These are phyloP conservation scores for Eudorina sp. DNA, from an alignment of 139 green algal species.

Conservation along the genomic window DNA sequence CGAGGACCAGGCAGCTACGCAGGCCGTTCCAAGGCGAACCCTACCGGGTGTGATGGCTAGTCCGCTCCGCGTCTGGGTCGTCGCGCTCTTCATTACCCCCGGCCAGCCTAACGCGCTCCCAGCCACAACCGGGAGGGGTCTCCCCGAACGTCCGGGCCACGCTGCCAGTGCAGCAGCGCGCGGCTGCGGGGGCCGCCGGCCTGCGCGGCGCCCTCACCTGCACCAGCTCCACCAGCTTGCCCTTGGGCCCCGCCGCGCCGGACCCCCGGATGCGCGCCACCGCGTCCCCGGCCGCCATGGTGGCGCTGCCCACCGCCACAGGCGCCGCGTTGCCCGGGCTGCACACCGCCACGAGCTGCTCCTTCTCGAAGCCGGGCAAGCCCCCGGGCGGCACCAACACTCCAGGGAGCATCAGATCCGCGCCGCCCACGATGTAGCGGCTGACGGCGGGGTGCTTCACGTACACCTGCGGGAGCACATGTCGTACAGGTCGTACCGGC, in stretches of 20 bases:
- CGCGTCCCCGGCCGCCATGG: conserved; percentile 56
- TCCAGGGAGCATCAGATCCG: conserved; percentile 82
- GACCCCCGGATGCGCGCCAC: not conserved
- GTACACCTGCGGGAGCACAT: conserved; percentile 44
- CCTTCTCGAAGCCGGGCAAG: conserved; percentile 52
- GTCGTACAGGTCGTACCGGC: no score
- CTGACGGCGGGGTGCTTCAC: conserved; percentile 75
- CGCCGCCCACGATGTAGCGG: conserved; percentile 70
- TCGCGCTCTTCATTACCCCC: no score
- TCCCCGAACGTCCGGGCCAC: no score
- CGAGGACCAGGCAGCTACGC: no score
- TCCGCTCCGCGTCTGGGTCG: no score
- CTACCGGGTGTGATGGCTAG: no score
- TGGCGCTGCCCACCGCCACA: conserved; percentile 67
- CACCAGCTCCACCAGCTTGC: conserved; percentile 69
- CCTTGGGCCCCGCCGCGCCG: conserved; percentile 49
- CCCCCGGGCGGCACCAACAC: conserved; percentile 31
- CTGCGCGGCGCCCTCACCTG: conserved; percentile 53
- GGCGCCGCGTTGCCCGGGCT: conserved; percentile 72
- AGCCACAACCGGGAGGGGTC: no score
- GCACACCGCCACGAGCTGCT: conserved; percentile 59
- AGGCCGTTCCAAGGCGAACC: no score
- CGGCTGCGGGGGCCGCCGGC: no score
- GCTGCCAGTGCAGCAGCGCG: no score
- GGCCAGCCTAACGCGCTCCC: no score